phyloP scores from a whole-genome alignment of 306 rosid genomes.

The Ammopiptanthus mongolicus region DNA sequence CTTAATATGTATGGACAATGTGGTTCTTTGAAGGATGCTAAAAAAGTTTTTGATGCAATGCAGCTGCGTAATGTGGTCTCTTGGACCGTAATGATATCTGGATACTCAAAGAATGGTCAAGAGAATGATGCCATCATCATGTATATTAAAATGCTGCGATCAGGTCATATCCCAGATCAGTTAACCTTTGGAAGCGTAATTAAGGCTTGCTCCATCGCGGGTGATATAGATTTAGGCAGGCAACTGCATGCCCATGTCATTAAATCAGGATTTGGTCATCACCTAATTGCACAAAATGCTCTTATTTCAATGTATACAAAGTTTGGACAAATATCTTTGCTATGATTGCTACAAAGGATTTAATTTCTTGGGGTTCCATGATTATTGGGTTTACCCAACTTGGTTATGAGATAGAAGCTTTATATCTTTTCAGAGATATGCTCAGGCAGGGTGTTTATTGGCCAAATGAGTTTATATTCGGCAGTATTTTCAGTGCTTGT shows the following conservation, averaged over 20 bases:
- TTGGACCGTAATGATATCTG: slow-evolving; percentile 78
- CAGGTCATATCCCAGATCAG: slow-evolving; percentile 56
- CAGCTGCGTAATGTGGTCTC: slow-evolving; percentile 54
- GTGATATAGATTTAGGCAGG: slow-evolving; percentile 45
- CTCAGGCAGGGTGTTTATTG: slow-evolving; percentile 40
- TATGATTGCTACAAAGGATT: slow-evolving; percentile 48
- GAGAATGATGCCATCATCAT: slow-evolving; percentile 47
- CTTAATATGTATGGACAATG: slow-evolving; percentile 74
- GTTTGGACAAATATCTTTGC: slow-evolving; percentile 44
- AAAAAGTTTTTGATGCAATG: slow-evolving; percentile 64
- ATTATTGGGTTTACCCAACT: slow-evolving; percentile 67
- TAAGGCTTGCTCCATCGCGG: slow-evolving; percentile 52
- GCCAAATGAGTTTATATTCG: slow-evolving; percentile 67
- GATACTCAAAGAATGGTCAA: slow-evolving; percentile 50
- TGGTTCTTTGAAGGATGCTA: slow-evolving; percentile 62
- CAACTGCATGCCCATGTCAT: slow-evolving; percentile 64
- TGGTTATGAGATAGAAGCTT: slow-evolving; percentile 61
- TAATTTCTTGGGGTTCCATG: slow-evolving; percentile 78
- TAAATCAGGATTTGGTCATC: slow-evolving; percentile 46
- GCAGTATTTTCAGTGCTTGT: slow-evolving; percentile 73
- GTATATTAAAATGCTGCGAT: slow-evolving; percentile 52
- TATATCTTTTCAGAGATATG: slow-evolving; percentile 58
- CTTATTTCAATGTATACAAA: slow-evolving; percentile 71
- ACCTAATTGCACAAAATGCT: slow-evolving; percentile 63
- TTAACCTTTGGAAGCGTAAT: slow-evolving; percentile 69